phyloP scores from a whole-genome alignment of 768 basidiomycete genomes.

The Hygrocybe punicea region DNA sequence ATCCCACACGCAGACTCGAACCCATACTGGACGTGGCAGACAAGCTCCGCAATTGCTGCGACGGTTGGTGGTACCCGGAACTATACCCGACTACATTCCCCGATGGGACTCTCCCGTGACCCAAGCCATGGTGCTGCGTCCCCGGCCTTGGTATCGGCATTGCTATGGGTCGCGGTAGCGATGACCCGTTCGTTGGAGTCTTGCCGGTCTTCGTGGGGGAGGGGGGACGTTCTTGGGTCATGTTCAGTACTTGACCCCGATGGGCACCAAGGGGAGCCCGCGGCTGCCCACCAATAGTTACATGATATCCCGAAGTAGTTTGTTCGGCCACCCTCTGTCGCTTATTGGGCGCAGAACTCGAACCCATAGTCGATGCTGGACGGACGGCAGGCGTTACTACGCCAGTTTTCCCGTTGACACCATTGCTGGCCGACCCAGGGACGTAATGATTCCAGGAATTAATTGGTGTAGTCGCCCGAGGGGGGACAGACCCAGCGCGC shows the following conservation, averaged over 20 bases:
- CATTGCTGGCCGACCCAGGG: conserved; percentile 26
- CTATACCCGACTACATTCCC: conserved; percentile 22
- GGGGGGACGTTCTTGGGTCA: conserved; percentile 20
- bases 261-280: conserved; percentile 43
- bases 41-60: conserved; percentile 11
- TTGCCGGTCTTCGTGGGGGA: conserved; percentile 54
- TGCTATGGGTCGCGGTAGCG: conserved; percentile 41
- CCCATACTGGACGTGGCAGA: conserved; percentile 7
- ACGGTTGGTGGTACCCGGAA: conserved; percentile 22
- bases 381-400: conserved; percentile 64
- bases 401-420: conserved; percentile 30
- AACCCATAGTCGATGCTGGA: conserved; percentile 44
- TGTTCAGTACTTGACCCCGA: conserved; percentile 24
- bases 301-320: conserved; percentile 8
- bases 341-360: conserved; percentile 58
- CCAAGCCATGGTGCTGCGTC: conserved; percentile 52
- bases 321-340: conserved; percentile 55
- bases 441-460: conserved; percentile 37
- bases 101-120: conserved; percentile 51
- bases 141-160: conserved; percentile 52
- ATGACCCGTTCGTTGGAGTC: conserved; percentile 22
- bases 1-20: not conserved
- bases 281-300: conserved; percentile 12
- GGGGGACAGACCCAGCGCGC: conserved; percentile 57
- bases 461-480: conserved; percentile 59